A percentile compares a stretch with the other conserved stretches of the same genome.
Conservation (phyloP, 352 stramenopile species). For the Phytophthora tubulina region DNA sequence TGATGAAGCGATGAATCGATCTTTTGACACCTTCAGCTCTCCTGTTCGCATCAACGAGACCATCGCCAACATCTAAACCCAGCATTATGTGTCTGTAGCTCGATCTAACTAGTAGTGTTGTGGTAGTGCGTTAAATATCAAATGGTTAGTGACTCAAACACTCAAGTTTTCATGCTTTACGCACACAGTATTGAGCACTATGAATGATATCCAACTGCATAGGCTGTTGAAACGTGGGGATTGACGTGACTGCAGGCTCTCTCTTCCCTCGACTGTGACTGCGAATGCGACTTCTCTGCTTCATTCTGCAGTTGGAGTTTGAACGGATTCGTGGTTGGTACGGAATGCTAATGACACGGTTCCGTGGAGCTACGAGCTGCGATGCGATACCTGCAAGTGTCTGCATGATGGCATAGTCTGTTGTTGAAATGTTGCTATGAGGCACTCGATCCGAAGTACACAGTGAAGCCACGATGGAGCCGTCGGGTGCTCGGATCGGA, state of each 20-base stretch:
- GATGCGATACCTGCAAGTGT: constrained; percentile 52
- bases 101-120: not conserved
- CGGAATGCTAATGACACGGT: constrained; percentile 26
- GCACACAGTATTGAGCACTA: not conserved
- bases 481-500: constrained; percentile 53
- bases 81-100: not conserved
- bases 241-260: constrained; percentile 2
- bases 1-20: constrained; percentile 29
- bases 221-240: not conserved
- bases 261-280: constrained; percentile 16
- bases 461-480: constrained; percentile 56
- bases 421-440: constrained; percentile 60
- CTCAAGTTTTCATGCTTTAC: not conserved
- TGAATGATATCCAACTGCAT: constrained; percentile 17
- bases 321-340: constrained; percentile 31
- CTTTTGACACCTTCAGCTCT: constrained; percentile 46
- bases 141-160: not conserved
- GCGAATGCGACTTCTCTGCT: not conserved
- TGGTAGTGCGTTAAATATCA: constrained; percentile 5
- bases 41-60: constrained; percentile 34
- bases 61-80: constrained; percentile 49
- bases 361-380: constrained; percentile 36
- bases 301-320: constrained; percentile 29
- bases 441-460: constrained; percentile 52
- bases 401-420: constrained; percentile 74